Evolutionary conservation across 306 rosid genomes (phyloP), one percentile per base, ranked within the genome.

Genomic region (Rosa rugosa): DNA sequence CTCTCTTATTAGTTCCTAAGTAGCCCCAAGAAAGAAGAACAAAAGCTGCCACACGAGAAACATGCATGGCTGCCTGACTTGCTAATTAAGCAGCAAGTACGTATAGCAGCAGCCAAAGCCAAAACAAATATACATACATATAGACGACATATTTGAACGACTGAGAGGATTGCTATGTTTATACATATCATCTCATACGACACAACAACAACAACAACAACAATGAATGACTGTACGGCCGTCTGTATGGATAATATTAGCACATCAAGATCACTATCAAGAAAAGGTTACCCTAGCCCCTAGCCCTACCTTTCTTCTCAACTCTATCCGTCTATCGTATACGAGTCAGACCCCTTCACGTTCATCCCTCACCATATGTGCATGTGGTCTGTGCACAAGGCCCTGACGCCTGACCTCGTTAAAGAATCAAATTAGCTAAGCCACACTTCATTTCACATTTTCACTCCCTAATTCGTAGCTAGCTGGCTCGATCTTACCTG

Each of bases 211-310:
- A 3, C 64, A 3, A 9, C 65, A 22, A 22, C n/a, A 27, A 27
- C 65, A 10, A 57, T 22, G 65, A 1, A 11, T 59, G 36, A 36
- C 36, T 59, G 65, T 59, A 57, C 63, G 27, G 62, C 64, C 13
- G 12, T 0, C 13, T 8, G 11, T 23, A 9, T 23, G 69, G 9
- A 63, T 14, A 63, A 13, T 14, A 13, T 13, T 31, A 27, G 40
- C 67, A 62, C 67, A 31, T 27, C n/a, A 31, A 63, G 69, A 63
- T 63, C 69, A 63, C 42, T 31, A 27, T 63, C 69, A 63, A 14
- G 42, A 31, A 31, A 63, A 5, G 10, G 9, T 60, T 14, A 27
- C 42, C 27, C 27, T 27, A 27, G 27, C 27, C 42, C 42, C 14
- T 25, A 27, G 68, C n/a, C 69, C 69, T 31, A 31, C 69, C 69